phyloP scores from a whole-genome alignment of 192 early-diverging fungal genomes.

The Coemansia sp. region DNA sequence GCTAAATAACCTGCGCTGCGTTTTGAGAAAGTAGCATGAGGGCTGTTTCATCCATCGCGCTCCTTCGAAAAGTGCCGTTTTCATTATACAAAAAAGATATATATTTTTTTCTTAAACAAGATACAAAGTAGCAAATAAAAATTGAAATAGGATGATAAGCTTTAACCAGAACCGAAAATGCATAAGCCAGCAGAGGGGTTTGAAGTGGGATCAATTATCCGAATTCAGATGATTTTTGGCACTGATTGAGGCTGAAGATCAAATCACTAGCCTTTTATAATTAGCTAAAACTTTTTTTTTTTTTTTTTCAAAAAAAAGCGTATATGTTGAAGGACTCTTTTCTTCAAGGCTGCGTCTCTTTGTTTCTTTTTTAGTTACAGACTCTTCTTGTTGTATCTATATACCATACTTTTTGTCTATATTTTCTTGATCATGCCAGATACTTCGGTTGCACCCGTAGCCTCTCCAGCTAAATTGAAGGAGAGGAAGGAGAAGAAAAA shows the following conservation, averaged over 20 bases:
- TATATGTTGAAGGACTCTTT: slow-evolving; percentile 5
- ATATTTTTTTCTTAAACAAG: too few species aligned
- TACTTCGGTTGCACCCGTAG: background rate
- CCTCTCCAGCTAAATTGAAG: slow-evolving; percentile 14
- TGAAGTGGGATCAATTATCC: background rate
- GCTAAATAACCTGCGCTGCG: background rate
- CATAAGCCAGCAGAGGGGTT: background rate
- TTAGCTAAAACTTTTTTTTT: slow-evolving; percentile 15
- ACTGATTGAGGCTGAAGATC: background rate
- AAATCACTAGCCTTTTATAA: background rate
- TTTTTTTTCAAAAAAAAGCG: slow-evolving; percentile 12
- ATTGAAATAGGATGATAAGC: too few species aligned
- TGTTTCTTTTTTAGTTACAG: background rate
- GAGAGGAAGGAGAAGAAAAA: slow-evolving; percentile 26
- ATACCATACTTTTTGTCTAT: background rate
- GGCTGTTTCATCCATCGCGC: background rate
- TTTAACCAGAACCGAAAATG: too few species aligned
- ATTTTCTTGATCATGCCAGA: slow-evolving; percentile 21
- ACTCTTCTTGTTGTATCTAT: background rate
- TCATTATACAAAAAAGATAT: slow-evolving; percentile 4
- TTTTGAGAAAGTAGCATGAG: background rate
- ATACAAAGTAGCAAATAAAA: too few species aligned
- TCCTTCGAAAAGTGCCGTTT: background rate
- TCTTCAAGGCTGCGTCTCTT: too few species aligned
- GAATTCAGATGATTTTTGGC: too few species aligned